Conservation (phyloP, 2,329 filamentous ascomycete genomes). For the Phialophora verrucosa region DNA sequence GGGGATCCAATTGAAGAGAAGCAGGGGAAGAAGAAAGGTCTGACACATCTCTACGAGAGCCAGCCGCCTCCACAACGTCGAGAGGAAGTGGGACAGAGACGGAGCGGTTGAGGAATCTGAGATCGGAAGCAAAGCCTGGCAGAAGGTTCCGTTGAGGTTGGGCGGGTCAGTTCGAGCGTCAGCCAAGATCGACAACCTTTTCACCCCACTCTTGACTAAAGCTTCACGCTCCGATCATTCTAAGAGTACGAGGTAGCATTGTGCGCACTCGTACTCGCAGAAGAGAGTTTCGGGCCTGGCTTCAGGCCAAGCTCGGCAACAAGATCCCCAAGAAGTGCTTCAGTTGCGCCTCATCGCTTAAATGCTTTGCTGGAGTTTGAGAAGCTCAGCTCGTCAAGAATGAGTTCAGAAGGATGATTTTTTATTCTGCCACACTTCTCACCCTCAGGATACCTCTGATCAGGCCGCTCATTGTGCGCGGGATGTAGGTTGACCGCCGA, state of each 20-base stretch:
- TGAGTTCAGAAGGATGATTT: not conserved
- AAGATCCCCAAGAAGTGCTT: not conserved
- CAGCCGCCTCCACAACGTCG: not conserved
- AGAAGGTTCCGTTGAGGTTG: not conserved
- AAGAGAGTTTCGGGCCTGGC: not conserved
- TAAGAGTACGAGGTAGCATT: too few species aligned
- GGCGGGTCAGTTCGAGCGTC: not conserved
- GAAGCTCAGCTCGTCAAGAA: not conserved
- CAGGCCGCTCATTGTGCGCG: not conserved
- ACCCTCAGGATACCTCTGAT: not conserved
- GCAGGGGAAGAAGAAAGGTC: constrained; percentile 1
- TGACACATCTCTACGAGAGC: not conserved
- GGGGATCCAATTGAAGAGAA: not conserved
- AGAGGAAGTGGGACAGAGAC: not conserved
- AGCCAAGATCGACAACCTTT: not conserved
- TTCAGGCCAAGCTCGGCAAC: not conserved
- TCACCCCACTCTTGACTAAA: not conserved
- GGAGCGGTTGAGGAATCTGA: not conserved
- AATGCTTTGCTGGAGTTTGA: not conserved
- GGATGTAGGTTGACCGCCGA: not conserved
- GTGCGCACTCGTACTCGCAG: too few species aligned
- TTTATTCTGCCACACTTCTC: not conserved
- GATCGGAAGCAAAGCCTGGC: not conserved
- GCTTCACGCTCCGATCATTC: not conserved
- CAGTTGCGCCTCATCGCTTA: constrained; percentile 4